A percentile compares a stretch with the other conserved stretches of the same genome.
These are phyloP conservation scores for Pharnaceum exiguum DNA, from an alignment of 148 eudicot species.

Conservation along the genomic window DNA sequence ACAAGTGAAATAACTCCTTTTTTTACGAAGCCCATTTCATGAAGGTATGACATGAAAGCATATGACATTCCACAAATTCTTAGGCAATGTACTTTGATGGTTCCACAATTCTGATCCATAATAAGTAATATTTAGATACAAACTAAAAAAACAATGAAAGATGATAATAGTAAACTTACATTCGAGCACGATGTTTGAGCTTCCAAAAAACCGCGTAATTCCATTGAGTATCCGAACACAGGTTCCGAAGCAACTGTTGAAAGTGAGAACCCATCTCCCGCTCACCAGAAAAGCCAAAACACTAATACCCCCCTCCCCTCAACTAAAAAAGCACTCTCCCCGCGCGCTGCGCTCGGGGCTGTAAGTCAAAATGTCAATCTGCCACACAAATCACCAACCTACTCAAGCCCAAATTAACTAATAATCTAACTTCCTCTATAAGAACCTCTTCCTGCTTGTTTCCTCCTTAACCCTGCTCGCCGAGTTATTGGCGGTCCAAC, in stretches of 20 bases:
- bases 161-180: conserved; percentile 44
- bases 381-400: conserved; percentile 33
- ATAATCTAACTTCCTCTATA: conserved; percentile 88
- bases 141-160: conserved; percentile 5
- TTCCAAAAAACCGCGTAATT: conserved; percentile 86
- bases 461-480: conserved; percentile 85
- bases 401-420: conserved; percentile 23
- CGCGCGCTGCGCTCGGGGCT: conserved; percentile 19
- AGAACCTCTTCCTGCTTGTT: conserved; percentile 98
- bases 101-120: neutral
- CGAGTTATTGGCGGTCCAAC: conserved; percentile 85
- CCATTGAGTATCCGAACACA: conserved; percentile 70
- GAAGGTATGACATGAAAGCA: neutral
- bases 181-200: conserved; percentile 63
- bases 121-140: neutral
- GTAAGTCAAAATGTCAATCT: conserved; percentile 31
- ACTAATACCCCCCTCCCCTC: conserved; percentile 32
- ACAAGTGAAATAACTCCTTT: too few species aligned
- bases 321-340: conserved; percentile 30
- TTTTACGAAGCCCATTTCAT: neutral
- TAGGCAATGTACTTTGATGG: too few species aligned
- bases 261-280: conserved; percentile 61
- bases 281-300: conserved; percentile 30
- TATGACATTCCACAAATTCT: too few species aligned
- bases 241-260: conserved; percentile 60